Evolutionary conservation across 2,329 filamentous ascomycete species (phyloP).

Genomic region (Microdochium bolleyi): DNA sequence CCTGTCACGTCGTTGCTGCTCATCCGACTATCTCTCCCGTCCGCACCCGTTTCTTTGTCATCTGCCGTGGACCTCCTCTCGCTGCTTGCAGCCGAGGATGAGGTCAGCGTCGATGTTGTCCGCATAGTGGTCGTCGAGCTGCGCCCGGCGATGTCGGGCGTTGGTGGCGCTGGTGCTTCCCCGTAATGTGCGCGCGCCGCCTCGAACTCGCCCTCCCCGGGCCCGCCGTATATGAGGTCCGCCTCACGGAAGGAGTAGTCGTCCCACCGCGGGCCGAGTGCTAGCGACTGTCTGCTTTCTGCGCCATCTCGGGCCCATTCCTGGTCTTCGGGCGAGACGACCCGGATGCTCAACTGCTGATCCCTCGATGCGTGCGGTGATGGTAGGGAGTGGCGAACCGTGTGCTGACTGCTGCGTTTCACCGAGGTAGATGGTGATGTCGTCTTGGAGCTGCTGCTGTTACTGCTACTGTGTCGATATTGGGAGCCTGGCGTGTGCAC

Average conservation of each 20-base stretch:
- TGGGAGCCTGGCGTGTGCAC: too few species aligned
- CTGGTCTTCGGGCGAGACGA: not conserved
- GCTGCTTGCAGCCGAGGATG: not conserved
- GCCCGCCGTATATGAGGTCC: not conserved
- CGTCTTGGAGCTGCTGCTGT: too few species aligned
- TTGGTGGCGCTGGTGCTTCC: not conserved
- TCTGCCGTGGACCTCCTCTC: not conserved
- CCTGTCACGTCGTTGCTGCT: not conserved
- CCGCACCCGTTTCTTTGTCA: not conserved
- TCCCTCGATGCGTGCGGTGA: too few species aligned
- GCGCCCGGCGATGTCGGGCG: not conserved
- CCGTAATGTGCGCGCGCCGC: not conserved
- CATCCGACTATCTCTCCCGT: not conserved
- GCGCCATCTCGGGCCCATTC: not conserved
- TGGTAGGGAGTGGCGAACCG: too few species aligned
- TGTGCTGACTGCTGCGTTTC: too few species aligned
- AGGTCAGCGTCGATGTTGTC: not conserved
- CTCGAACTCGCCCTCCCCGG: not conserved
- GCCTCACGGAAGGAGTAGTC: not conserved
- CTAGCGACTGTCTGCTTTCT: not conserved
- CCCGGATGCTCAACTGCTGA: not conserved
- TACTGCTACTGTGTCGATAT: too few species aligned
- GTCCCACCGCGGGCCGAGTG: not conserved
- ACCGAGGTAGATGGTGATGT: too few species aligned
- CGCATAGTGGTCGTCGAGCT: not conserved